These are phyloP conservation scores for Rhinocladiella similis DNA, from an alignment of 2,329 filamentous ascomycete species.

Conservation along the genomic window DNA sequence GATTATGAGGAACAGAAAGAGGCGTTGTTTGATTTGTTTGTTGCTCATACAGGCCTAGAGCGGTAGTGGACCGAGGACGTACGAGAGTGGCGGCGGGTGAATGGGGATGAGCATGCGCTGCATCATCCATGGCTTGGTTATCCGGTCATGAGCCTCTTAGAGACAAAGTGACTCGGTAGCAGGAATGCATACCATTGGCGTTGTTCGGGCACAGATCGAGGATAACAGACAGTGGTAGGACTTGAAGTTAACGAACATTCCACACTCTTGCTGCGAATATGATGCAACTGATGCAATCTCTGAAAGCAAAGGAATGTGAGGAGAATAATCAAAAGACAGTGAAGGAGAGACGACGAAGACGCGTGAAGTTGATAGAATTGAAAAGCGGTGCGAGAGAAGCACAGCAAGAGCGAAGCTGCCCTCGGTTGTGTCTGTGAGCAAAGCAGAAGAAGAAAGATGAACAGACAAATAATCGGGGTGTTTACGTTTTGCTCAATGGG, in stretches of 20 bases:
- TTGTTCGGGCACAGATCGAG: not conserved
- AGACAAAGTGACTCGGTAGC: slow-evolving; percentile 11
- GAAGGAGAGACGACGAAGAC: slow-evolving; percentile 1
- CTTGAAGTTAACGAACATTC: slow-evolving; percentile 23
- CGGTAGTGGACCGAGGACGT: slow-evolving; percentile 18
- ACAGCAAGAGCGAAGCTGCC: not conserved
- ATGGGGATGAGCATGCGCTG: slow-evolving; percentile 19
- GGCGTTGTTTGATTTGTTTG: slow-evolving; percentile 11
- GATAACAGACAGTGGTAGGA: slow-evolving; percentile 7
- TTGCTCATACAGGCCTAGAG: slow-evolving; percentile 12
- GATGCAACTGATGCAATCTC: slow-evolving; percentile 12
- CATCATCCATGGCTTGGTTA: slow-evolving; percentile 22
- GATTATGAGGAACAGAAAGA: slow-evolving; percentile 21
- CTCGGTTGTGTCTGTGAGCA: not conserved
- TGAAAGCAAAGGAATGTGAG: slow-evolving; percentile 23
- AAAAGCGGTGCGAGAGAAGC: not conserved
- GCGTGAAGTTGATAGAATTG: not conserved
- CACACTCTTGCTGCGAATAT: slow-evolving; percentile 20
- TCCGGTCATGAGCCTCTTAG: slow-evolving; percentile 15
- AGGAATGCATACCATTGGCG: slow-evolving; percentile 19
- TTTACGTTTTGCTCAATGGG: slow-evolving; percentile 13
- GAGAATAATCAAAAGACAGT: not conserved
- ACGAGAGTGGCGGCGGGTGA: slow-evolving; percentile 11
- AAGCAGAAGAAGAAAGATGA: not conserved
- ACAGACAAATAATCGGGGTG: not conserved